These are phyloP conservation scores for Amauroascus niger DNA, from an alignment of 2,329 filamentous ascomycete species.

Conservation along the genomic window DNA sequence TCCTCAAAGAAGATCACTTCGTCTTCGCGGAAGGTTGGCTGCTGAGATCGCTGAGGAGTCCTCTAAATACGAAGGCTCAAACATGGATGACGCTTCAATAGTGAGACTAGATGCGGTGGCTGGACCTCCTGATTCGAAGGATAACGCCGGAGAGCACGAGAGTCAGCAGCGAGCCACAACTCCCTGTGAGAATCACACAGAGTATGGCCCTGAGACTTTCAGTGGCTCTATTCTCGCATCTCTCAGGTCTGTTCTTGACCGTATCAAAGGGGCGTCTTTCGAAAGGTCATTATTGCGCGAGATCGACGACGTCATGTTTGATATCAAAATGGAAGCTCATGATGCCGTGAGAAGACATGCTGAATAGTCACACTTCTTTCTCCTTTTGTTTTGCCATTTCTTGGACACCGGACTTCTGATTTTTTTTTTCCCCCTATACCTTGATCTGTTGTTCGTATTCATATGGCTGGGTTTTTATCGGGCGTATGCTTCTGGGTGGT, in stretches of 20 bases:
- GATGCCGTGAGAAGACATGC: slow-evolving; percentile 52
- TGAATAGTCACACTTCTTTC: not conserved
- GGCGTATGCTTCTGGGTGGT: too few species aligned
- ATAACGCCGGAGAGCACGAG: not conserved
- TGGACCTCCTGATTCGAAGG: not conserved
- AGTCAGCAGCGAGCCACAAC: not conserved
- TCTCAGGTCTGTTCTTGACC: slow-evolving; percentile 48
- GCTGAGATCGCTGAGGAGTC: not conserved
- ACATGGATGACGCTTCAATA: not conserved
- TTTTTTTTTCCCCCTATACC: not conserved
- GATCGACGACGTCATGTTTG: slow-evolving; percentile 69
- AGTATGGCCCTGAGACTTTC: not conserved
- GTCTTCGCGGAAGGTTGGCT: slow-evolving; percentile 22
- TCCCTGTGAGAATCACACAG: not conserved
- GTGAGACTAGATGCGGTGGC: not conserved
- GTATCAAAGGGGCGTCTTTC: slow-evolving; percentile 51
- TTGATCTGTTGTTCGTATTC: not conserved
- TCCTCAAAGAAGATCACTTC: slow-evolving; percentile 27
- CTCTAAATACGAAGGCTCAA: not conserved
- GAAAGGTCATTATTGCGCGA: slow-evolving; percentile 57
- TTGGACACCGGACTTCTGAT: not conserved
- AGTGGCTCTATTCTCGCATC: slow-evolving; percentile 41
- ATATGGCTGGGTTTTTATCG: not conserved
- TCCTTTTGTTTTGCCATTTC: not conserved
- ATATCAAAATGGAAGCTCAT: slow-evolving; percentile 64